phyloP scores from a whole-genome alignment of 2,329 filamentous ascomycete species.

The Epichloe brachyelytri region DNA sequence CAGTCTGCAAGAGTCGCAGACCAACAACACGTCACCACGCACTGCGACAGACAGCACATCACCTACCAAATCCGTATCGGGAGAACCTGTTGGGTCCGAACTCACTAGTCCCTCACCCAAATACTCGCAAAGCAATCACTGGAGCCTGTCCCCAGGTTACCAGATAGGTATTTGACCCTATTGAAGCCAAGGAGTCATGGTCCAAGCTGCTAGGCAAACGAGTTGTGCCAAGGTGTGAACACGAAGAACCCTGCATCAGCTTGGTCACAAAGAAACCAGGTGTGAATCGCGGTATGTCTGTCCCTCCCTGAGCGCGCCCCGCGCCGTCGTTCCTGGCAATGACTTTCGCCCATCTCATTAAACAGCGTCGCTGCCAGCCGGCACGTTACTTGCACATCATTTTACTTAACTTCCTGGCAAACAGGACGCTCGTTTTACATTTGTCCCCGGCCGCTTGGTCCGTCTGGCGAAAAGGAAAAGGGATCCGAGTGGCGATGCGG shows the following conservation, averaged over 20 bases:
- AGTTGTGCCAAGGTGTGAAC: slow-evolving; percentile 67
- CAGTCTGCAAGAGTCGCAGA: background rate
- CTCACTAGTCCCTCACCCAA: background rate
- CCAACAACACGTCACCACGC: background rate
- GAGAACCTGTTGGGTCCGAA: background rate
- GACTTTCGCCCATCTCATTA: background rate
- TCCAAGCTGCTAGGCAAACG: slow-evolving; percentile 68
- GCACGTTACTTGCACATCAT: background rate
- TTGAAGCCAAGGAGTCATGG: slow-evolving; percentile 72
- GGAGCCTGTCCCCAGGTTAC: slow-evolving; percentile 1
- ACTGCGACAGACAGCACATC: background rate
- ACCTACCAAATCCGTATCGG: background rate
- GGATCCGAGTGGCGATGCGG: slow-evolving; percentile 77
- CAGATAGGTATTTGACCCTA: slow-evolving; percentile 49
- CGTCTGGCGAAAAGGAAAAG: slow-evolving; percentile 71
- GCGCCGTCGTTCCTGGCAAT: background rate
- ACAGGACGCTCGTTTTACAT: slow-evolving; percentile 50
- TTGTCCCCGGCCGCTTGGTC: slow-evolving; percentile 62
- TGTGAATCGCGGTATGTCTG: slow-evolving; percentile 55
- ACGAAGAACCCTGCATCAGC: slow-evolving; percentile 75
- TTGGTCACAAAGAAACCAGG: slow-evolving; percentile 81
- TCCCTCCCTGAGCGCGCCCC: background rate
- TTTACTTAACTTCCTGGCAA: background rate
- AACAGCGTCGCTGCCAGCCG: background rate
- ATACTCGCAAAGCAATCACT: background rate